These are phyloP conservation scores for Sungouiozyma intestinalis DNA, from an alignment of 805 yeast genomes.

Conservation along the genomic window DNA sequence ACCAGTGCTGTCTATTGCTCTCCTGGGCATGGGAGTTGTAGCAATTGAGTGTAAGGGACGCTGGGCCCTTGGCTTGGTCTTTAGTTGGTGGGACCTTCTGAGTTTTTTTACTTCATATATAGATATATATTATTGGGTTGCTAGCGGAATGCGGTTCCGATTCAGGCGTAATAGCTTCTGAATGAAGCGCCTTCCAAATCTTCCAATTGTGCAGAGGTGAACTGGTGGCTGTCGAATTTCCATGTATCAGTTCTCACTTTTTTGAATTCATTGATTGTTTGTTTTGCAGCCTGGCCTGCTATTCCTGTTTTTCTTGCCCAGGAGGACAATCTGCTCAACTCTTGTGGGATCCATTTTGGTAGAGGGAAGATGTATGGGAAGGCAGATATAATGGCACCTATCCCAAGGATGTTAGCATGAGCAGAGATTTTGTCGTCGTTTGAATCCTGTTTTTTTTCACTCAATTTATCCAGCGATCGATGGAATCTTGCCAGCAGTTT, in stretches of 20 bases:
- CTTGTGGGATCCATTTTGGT: constrained; percentile 77
- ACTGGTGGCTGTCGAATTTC: constrained; percentile 76
- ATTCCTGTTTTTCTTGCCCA: constrained; percentile 67
- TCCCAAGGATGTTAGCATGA: constrained; percentile 82
- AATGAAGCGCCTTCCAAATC: constrained; percentile 90
- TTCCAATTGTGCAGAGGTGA: constrained; percentile 69
- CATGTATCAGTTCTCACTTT: constrained; percentile 91
- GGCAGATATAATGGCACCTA: constrained; percentile 81
- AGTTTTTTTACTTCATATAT: background rate
- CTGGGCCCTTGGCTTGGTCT: too few species aligned
- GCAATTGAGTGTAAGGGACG: too few species aligned
- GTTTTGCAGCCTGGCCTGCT: constrained; percentile 77
- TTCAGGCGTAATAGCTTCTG: constrained; percentile 78
- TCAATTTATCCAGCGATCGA: constrained; percentile 15
- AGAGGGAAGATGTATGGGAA: constrained; percentile 89
- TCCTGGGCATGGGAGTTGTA: too few species aligned
- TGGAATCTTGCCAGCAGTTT: constrained; percentile 36
- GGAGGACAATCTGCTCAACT: constrained; percentile 58
- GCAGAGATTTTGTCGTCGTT: constrained; percentile 35
- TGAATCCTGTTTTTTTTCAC: constrained; percentile 28
- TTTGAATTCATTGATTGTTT: constrained; percentile 70
- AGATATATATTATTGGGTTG: background rate
- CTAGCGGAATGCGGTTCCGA: background rate
- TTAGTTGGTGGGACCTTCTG: background rate
- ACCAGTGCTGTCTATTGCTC: too few species aligned